Base-by-base conservation (phyloP, 345 rosid genomes). In the Lenwebbia sp. region DNA sequence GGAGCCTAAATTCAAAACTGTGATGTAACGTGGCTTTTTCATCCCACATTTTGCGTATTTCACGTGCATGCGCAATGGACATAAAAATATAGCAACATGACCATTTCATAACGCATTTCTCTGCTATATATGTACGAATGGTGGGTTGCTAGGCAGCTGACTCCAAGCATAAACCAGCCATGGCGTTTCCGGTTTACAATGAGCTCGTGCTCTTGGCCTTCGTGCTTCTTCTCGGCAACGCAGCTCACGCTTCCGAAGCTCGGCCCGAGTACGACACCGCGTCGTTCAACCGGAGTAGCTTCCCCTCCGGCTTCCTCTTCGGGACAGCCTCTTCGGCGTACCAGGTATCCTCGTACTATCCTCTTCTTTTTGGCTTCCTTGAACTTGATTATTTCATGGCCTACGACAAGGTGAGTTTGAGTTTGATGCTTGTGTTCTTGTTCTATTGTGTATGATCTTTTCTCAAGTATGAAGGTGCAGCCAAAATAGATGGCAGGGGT, bases 321-420 rank as follows among this genome's bases (percentile, higher is more conserved):
- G 90, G 91, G 51, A 84, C 90, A 4, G 89, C 89, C 49, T 83
- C 88, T 28, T 83, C 90, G 28, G 86, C 91, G 21, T 88, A 88
- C 75, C 91, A 90, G 86, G 91, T 90, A 47, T 19, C 26, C 54
- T 50, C 9, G 26, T 51, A 47, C 37, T n/a, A 37, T 26, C 13
- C 33, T 19, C 41, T 52, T 19, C 62, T 57, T 54, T 54, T 33
- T 10, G 50, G 26, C 14, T 23, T 50, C 25, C 50, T 47, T 54
- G 13, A 54, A 17, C 51, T 49, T 54, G n/a, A 26, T 11, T 74
- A 30, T 70, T 70, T 19, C 58, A 74, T 74, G 76, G 15, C 40
- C 84, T n/a, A 28, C 7, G 23, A 53, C 17, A 53, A 22, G 52
- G 41, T 51, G 33, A 54, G 51, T 58, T 49, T 8, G 53, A 30